Base-by-base conservation (phyloP, 495 filamentous ascomycete genomes). In the Lichina pygmaea region DNA sequence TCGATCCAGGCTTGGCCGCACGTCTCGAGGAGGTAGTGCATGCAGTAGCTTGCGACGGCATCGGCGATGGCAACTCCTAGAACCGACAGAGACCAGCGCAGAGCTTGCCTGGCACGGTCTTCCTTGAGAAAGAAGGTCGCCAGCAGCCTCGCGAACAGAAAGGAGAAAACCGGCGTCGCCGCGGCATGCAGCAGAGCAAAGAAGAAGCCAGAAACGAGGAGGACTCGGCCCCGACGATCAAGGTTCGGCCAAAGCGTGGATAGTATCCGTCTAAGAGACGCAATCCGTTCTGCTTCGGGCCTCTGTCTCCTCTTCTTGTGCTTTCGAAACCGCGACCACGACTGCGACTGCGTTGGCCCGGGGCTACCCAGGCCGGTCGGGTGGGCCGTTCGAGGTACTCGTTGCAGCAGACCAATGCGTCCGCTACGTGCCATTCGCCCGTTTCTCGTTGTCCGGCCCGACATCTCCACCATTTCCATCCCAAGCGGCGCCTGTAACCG, bases 1-100 rank as follows among this genome's bases (percentile, higher is more conserved):
- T 89, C 76, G 41, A 85, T 67, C 89, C 89, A 95, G 17, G 65
- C 59, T 52, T 93, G 82, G 4, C 75, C 80, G 31, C 65, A 73
- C 13, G 61, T 58, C 46, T 91, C 81, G 15, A 93, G 62, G 11
- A 77, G 55, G 53, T 77, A 82, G 45, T 78, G 72, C 58, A 72
- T 73, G 8, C 69, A 55, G 50, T 72, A 91, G 0, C 66, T 72
- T 7, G 74, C 64, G 7, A 66, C 42, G 0, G 71, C 75, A 53
- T 93, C 83, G 5, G 66, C 55, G 24, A 71, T 50, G 1, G 81
- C 77, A 7, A 93, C 66, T 0, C 60, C 71, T 1, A 93, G 64
- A 8, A 93, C 72, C 10, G 62, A 60, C 11, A 79, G 53, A 3
- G 83, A 77, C 72, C 81, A 94, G 48, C 58, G 71, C 46, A 62